Evolutionary conservation across 305 asterid genomes (phyloP).

Genomic region (Fraxinus sp.): DNA sequence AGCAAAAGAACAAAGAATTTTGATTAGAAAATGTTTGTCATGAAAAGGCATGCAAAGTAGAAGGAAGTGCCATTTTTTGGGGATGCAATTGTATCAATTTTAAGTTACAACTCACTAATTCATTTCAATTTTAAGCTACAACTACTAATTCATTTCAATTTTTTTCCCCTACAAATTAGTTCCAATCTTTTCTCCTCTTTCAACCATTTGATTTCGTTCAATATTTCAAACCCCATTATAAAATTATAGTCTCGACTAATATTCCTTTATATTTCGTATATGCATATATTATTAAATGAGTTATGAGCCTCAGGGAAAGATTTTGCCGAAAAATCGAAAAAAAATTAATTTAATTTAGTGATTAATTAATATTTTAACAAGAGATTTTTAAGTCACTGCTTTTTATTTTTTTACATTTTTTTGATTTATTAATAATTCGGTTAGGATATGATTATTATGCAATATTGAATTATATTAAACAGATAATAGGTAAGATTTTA

Average conservation of each 20-base stretch:
- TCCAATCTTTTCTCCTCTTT: constrained; percentile 2
- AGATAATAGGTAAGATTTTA: neutral
- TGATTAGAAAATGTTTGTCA: neutral
- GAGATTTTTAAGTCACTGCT: too few relatives aligned
- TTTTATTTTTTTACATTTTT: too few relatives aligned
- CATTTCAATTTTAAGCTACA: too few relatives aligned
- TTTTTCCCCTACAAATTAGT: constrained; percentile 16
- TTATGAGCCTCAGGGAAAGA: neutral
- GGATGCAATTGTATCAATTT: neutral
- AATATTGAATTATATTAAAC: neutral
- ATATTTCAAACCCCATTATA: neutral
- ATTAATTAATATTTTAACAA: too few relatives aligned
- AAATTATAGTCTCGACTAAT: neutral
- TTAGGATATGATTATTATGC: too few relatives aligned
- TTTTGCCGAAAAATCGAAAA: too few relatives aligned
- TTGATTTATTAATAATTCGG: too few relatives aligned
- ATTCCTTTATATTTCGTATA: too few relatives aligned
- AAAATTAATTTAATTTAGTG: too few relatives aligned
- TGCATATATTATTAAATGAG: too few relatives aligned
- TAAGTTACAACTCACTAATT: too few relatives aligned
- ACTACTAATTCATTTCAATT: too few relatives aligned
- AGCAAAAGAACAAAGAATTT: neutral
- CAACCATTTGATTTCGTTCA: neutral
- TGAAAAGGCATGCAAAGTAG: constrained; percentile 4
- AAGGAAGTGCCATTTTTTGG: constrained; percentile 39